Percentiles rank a stretch among this genome's conserved stretches.
These are phyloP conservation scores for Trichoderma erinaceum DNA, from an alignment of 495 filamentous ascomycete species.

Conservation along the genomic window DNA sequence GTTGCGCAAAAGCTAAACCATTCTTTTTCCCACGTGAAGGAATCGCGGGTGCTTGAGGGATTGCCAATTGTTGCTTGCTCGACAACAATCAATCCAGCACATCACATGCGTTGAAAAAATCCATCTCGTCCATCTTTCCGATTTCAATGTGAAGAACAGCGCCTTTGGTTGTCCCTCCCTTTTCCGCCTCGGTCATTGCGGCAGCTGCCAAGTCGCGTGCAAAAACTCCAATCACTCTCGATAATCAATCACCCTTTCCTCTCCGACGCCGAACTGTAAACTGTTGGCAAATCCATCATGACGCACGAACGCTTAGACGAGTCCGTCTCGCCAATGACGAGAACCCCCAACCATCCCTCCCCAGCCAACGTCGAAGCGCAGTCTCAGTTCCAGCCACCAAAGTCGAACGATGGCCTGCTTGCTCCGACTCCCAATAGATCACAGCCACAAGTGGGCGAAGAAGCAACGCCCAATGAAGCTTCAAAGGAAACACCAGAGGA, in stretches of 20 bases:
- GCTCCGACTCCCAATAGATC: background rate
- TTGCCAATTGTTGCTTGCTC: background rate
- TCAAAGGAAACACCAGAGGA: background rate
- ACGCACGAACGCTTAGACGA: slow-evolving; percentile 2
- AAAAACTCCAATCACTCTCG: background rate
- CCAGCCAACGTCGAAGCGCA: background rate
- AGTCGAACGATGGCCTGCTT: background rate
- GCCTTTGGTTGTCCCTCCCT: background rate
- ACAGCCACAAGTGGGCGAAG: background rate
- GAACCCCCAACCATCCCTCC: background rate
- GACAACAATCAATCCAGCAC: background rate
- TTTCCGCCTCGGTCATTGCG: slow-evolving; percentile 11
- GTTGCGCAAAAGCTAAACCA: background rate
- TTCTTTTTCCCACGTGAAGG: background rate
- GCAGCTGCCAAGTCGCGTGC: background rate
- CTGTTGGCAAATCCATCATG: background rate
- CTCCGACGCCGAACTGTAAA: background rate
- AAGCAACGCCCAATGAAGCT: background rate
- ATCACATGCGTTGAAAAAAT: background rate
- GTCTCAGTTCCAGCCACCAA: background rate
- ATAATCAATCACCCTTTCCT: background rate
- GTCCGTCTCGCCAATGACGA: slow-evolving; percentile 17
- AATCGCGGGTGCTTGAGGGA: background rate
- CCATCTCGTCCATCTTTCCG: background rate
- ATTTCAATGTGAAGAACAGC: background rate